A percentile compares a stretch with the other conserved stretches of the same genome.
Conservation (phyloP, 805 yeast genomes). For the Myxozyma udenii region DNA sequence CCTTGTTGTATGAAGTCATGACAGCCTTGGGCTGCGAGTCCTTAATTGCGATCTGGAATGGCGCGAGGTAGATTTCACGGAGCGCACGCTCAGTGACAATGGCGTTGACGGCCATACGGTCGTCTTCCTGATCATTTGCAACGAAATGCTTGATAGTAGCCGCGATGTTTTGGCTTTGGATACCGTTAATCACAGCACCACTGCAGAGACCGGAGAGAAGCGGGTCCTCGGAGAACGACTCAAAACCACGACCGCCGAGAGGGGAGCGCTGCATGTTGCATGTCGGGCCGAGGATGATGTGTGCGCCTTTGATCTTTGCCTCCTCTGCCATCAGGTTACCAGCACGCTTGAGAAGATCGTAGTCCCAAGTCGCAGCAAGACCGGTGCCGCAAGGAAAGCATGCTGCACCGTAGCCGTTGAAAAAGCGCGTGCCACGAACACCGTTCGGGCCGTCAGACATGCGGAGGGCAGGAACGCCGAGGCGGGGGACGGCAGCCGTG, state of each 20-base stretch:
- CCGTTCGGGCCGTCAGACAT: slow-evolving; percentile 63
- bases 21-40: slow-evolving; percentile 51
- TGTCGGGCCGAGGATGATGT: slow-evolving; percentile 50
- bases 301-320: slow-evolving; percentile 53
- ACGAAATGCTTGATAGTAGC: slow-evolving; percentile 57
- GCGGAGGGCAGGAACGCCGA: slow-evolving; percentile 48
- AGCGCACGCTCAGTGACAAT: slow-evolving; percentile 57
- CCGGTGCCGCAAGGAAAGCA: slow-evolving; percentile 62
- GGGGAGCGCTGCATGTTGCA: slow-evolving; percentile 56
- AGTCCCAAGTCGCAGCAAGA: slow-evolving; percentile 55
- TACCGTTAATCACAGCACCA: slow-evolving; percentile 50
- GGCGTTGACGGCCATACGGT: slow-evolving; percentile 49
- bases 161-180: slow-evolving; percentile 49
- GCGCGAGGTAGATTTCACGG: slow-evolving; percentile 60
- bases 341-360: slow-evolving; percentile 47
- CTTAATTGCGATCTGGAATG: slow-evolving; percentile 59
- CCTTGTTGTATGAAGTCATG: slow-evolving; percentile 63
- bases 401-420: slow-evolving; percentile 51
- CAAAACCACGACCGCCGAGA: slow-evolving; percentile 61
- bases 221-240: slow-evolving; percentile 62
- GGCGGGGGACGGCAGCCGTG: slow-evolving; percentile 42
- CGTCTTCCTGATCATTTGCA: slow-evolving; percentile 60
- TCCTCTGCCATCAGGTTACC: slow-evolving; percentile 55
- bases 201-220: slow-evolving; percentile 47
- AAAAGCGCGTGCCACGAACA: slow-evolving; percentile 55